A percentile compares a stretch with the other conserved stretches of the same genome.
Evolutionary conservation across 305 asterid species (phyloP).

Genomic region (Fraxinus latifolia): DNA sequence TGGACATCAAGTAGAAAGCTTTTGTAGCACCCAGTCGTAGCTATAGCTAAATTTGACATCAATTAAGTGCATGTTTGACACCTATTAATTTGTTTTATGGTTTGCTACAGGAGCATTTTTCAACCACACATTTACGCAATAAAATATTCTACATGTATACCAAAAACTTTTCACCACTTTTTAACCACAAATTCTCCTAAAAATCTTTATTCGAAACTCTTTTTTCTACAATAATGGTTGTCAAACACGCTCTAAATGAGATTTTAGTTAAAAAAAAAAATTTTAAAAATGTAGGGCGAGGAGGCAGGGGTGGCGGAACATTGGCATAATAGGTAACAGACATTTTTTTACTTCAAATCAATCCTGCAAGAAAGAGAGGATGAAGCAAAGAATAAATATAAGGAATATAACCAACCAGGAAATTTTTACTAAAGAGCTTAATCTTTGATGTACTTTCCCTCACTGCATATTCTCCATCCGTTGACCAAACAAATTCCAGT

Average conservation of each 20-base stretch:
- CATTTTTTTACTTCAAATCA: background rate
- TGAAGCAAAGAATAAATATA: background rate
- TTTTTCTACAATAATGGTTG: background rate
- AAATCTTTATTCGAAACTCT: background rate
- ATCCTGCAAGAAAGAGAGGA: background rate
- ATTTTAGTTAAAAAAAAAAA: background rate
- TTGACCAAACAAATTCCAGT: slow-evolving; percentile 93
- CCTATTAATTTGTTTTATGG: background rate
- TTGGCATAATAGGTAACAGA: background rate
- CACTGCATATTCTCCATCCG: slow-evolving; percentile 95
- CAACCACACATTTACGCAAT: background rate
- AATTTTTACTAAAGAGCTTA: slow-evolving; percentile 75
- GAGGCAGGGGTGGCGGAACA: background rate
- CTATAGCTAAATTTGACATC: background rate
- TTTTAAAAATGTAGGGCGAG: background rate
- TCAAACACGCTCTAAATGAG: background rate
- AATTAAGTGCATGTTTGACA: background rate
- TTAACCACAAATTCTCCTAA: background rate
- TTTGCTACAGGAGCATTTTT: background rate
- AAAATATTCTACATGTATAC: background rate
- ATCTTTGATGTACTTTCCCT: slow-evolving; percentile 89
- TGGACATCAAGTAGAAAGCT: background rate
- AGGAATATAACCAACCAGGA: slow-evolving; percentile 49
- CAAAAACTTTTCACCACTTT: background rate
- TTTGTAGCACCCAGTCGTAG: background rate